phyloP scores from a whole-genome alignment of 1,139 yeast genomes.

The Scheffersomyces parashehatae region DNA sequence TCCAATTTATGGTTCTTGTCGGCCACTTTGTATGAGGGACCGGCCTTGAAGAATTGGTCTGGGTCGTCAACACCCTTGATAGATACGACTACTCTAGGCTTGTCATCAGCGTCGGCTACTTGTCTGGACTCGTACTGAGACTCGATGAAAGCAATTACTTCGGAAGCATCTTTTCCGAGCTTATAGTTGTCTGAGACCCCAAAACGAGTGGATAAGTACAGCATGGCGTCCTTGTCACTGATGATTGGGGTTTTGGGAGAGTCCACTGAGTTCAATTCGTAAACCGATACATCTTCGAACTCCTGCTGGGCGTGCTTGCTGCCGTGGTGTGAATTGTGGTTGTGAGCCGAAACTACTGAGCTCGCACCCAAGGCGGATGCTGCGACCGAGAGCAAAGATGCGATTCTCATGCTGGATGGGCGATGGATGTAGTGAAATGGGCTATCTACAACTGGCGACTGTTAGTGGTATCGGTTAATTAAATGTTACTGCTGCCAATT shows the following conservation, averaged over 20 bases:
- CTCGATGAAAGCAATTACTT: conserved; percentile 28
- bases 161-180: conserved; percentile 21
- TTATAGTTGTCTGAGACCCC: conserved; percentile 35
- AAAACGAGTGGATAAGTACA: conserved; percentile 43
- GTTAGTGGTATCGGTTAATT: too few species aligned
- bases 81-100: conserved; percentile 37
- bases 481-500: too few species aligned
- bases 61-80: conserved; percentile 42
- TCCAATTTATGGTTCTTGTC: conserved; percentile 6
- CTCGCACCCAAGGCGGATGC: too few species aligned
- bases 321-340: too few species aligned
- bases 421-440: background rate
- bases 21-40: conserved; percentile 21
- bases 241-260: conserved; percentile 9
- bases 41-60: conserved; percentile 18
- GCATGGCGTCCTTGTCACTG: conserved; percentile 21
- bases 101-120: conserved; percentile 5
- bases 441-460: conserved; percentile 2
- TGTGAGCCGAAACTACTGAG: too few species aligned
- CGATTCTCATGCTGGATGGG: too few species aligned
- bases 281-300: conserved; percentile 14
- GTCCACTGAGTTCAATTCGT: conserved; percentile 16
- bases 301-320: too few species aligned
- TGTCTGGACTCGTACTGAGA: conserved; percentile 14
- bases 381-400: too few species aligned